These are phyloP conservation scores for Xanthoconium stramineum DNA, from an alignment of 768 basidiomycete species.

Conservation along the genomic window DNA sequence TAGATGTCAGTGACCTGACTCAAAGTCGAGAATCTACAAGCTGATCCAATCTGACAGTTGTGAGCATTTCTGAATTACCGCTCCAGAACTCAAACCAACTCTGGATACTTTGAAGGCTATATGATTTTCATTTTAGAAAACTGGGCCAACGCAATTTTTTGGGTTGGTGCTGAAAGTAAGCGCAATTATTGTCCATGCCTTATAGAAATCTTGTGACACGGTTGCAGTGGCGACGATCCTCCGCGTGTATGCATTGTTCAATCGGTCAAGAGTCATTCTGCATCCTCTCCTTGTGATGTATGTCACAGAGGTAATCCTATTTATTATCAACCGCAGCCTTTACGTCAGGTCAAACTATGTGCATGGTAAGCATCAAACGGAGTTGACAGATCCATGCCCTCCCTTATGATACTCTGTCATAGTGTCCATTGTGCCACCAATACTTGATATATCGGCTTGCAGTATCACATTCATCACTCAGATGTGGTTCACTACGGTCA, in stretches of 20 bases:
- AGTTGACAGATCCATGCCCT: neutral
- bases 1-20: neutral
- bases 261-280: neutral
- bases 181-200: no score
- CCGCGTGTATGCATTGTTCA: neutral
- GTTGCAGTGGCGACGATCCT: neutral
- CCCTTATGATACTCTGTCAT: neutral
- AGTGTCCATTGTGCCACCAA: neutral
- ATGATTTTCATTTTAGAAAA: neutral
- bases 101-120: neutral
- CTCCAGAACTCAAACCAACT: no score
- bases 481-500: neutral
- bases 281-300: slow-evolving; percentile 1
- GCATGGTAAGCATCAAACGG: neutral
- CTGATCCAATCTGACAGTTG: neutral
- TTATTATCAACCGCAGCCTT: neutral
- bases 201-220: neutral
- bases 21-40: neutral
- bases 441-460: neutral
- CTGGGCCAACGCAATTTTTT: neutral
- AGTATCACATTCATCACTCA: neutral
- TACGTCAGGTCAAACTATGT: neutral
- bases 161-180: neutral
- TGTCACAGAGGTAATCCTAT: neutral
- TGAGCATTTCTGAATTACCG: neutral